Percentiles rank a stretch among this genome's conserved stretches.
Evolutionary conservation across 1,139 yeast genomes (phyloP).

Genomic region (Protomyces arabidopsidicola): DNA sequence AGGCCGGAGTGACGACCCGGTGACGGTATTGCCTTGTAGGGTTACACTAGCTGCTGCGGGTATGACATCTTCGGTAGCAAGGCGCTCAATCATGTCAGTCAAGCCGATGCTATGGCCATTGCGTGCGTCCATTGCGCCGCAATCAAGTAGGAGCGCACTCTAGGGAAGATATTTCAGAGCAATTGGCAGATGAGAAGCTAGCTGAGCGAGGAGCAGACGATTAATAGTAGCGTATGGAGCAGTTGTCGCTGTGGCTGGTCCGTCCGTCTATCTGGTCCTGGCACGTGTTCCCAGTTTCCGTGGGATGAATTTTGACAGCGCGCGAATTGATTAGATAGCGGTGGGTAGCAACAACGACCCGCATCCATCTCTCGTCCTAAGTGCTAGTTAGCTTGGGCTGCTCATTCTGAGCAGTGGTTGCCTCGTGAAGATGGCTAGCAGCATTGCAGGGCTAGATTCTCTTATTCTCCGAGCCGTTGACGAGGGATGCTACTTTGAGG

Average conservation of each 20-base stretch:
- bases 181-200: neutral
- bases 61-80: conserved; percentile 9
- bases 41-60: neutral
- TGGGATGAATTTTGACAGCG: no score
- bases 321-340: no score
- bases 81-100: conserved; percentile 20
- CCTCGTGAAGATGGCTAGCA: conserved; percentile 1
- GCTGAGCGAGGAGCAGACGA: neutral
- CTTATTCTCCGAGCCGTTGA: conserved; percentile 50
- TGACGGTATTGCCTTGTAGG: neutral
- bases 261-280: no score
- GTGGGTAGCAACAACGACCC: no score
- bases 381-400: no score
- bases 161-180: neutral
- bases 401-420: no score
- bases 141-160: no score
- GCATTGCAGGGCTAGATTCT: conserved; percentile 8
- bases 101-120: neutral
- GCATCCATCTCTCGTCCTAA: no score
- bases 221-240: no score
- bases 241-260: no score
- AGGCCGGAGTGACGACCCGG: neutral
- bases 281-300: no score
- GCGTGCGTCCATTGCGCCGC: no score
- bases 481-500: conserved; percentile 44